Percentiles rank a stretch among this genome's conserved stretches.
phyloP scores from a whole-genome alignment of 805 yeast species.

The Saturnispora besseyi region DNA sequence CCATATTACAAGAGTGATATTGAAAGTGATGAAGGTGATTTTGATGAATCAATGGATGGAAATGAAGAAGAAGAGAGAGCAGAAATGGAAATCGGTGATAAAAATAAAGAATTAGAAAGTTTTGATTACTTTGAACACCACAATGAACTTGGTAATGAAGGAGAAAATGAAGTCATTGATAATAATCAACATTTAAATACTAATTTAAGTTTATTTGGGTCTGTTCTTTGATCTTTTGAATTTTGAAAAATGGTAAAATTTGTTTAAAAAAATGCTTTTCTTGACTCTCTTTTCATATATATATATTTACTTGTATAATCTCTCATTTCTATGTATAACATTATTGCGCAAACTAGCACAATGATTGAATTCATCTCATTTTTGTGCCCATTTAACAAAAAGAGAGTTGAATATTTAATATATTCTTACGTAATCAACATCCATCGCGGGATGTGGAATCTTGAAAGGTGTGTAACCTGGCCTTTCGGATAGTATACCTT shows the following conservation, averaged over 20 bases:
- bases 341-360: too few relatives aligned
- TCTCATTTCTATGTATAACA: neutral
- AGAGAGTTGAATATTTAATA: too few relatives aligned
- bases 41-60: neutral
- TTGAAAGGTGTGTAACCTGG: neutral
- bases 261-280: neutral
- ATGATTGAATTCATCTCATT: too few relatives aligned
- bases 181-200: neutral
- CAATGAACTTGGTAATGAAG: constrained; percentile 8
- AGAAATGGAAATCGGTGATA: neutral
- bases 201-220: constrained; percentile 17
- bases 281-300: neutral
- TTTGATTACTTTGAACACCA: constrained; percentile 23
- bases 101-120: constrained; percentile 4
- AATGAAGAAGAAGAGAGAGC: neutral
- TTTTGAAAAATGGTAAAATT: neutral
- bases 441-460: neutral
- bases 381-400: too few relatives aligned
- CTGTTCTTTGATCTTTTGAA: neutral
- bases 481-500: neutral
- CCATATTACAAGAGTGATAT: constrained; percentile 27
- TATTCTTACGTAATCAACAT: neutral
- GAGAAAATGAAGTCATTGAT: constrained; percentile 2
- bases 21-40: constrained; percentile 12
- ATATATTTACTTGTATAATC: neutral